phyloP scores from a whole-genome alignment of 2,329 filamentous ascomycete species.

The Amphichorda felina region DNA sequence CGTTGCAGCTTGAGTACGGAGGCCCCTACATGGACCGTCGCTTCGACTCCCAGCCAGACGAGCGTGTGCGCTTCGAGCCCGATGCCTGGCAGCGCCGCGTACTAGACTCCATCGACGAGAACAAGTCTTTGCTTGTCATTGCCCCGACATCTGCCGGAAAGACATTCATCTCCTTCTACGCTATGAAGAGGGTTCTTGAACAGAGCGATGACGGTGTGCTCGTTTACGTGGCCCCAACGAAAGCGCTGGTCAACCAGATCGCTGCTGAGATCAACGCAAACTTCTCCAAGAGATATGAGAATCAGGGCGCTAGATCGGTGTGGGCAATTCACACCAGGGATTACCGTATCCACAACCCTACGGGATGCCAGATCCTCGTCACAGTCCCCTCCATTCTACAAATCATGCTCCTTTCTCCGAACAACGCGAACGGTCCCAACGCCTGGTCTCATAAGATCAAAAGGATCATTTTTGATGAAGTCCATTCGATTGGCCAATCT shows the following conservation, averaged over 20 bases:
- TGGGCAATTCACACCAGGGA: conserved; percentile 74
- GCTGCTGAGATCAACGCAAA: conserved; percentile 66
- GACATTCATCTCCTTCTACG: conserved; percentile 77
- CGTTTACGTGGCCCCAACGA: conserved; percentile 72
- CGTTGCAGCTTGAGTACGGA: conserved; percentile 55
- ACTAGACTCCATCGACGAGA: conserved; percentile 58
- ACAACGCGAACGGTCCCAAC: conserved; percentile 41
- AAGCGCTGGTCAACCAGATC: conserved; percentile 75
- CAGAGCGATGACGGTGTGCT: conserved; percentile 57
- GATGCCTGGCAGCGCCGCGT: conserved; percentile 69
- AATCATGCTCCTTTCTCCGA: conserved; percentile 59
- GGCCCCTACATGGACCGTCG: conserved; percentile 67
- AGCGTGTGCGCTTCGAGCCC: conserved; percentile 58
- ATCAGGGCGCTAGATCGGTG: conserved; percentile 51
- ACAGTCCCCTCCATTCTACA: conserved; percentile 71
- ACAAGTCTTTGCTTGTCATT: conserved; percentile 62
- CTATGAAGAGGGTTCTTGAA: conserved; percentile 65
- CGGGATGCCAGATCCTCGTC: conserved; percentile 62
- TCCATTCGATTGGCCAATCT: conserved; percentile 67
- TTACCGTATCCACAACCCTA: conserved; percentile 61
- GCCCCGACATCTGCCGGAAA: conserved; percentile 72
- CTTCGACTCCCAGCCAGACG: conserved; percentile 55
- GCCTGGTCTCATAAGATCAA: conserved; percentile 57
- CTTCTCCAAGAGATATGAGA: conserved; percentile 54
- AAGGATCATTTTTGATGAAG: conserved; percentile 73